Conservation (phyloP, 495 filamentous ascomycete genomes). For the Usnea hakonensis region DNA sequence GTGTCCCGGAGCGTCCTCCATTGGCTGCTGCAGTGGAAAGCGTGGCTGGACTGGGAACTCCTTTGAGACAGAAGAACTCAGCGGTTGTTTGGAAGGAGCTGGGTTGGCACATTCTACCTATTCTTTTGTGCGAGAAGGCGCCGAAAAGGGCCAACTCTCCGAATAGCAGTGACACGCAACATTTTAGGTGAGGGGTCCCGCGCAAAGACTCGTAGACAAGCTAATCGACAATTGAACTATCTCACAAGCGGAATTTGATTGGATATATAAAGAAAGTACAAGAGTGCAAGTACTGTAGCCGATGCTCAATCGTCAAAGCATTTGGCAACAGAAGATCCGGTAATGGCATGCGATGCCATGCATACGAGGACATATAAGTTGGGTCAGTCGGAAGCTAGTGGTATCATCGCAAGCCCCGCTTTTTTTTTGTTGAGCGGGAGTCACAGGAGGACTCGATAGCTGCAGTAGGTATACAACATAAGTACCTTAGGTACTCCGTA, state of each 20-base stretch:
- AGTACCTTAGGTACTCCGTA: too few relatives aligned
- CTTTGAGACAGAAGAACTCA: background rate
- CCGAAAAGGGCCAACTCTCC: background rate
- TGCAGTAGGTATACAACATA: too few relatives aligned
- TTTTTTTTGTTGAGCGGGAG: background rate
- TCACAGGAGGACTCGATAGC: too few relatives aligned
- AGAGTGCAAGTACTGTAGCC: background rate
- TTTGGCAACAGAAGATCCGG: too few relatives aligned
- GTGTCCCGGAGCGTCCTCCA: conserved; percentile 41
- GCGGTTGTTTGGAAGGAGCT: background rate
- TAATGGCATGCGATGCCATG: background rate
- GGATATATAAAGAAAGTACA: background rate
- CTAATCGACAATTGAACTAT: background rate
- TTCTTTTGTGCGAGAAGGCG: conserved; percentile 2
- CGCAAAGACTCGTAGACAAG: background rate
- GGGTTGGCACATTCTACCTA: conserved; percentile 5
- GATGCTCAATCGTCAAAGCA: too few relatives aligned
- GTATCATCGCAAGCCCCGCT: background rate
- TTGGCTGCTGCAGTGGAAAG: conserved; percentile 45
- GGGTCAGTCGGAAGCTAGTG: too few relatives aligned
- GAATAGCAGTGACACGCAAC: conserved; percentile 1
- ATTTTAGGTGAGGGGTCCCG: background rate
- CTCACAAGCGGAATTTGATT: background rate
- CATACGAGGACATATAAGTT: too few relatives aligned
- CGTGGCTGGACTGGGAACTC: conserved; percentile 29